These are phyloP conservation scores for Volvariella surrecta DNA, from an alignment of 1,284 basidiomycete genomes.

Conservation along the genomic window DNA sequence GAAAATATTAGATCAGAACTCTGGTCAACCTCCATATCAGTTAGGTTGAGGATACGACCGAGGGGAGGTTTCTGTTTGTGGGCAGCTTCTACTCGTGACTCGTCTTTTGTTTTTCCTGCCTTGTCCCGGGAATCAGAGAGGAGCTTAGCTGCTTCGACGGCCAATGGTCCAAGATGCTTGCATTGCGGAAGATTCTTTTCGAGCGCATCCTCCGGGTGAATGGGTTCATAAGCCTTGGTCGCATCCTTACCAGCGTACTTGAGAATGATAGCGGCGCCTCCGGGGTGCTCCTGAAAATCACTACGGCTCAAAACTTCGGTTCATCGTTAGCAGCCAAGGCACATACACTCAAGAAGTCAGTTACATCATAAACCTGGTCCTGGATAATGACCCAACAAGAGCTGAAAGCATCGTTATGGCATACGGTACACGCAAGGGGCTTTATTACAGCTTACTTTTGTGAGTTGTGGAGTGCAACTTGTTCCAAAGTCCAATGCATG, in stretches of 20 bases:
- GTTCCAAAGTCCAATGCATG: conserved; percentile 30
- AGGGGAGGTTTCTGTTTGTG: conserved; percentile 56
- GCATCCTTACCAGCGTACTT: conserved; percentile 77
- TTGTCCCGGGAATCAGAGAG: conserved; percentile 31
- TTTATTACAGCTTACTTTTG: conserved; percentile 25
- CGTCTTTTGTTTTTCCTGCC: conserved; percentile 57
- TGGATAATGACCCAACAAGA: conserved; percentile 89
- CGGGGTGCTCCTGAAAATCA: conserved; percentile 63
- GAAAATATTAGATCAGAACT: not conserved
- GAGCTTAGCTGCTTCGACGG: conserved; percentile 38
- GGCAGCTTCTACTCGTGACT: conserved; percentile 57
- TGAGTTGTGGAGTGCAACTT: conserved; percentile 45
- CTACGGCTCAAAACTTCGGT: conserved; percentile 5
- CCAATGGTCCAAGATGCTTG: conserved; percentile 67
- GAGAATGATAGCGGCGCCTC: conserved; percentile 70
- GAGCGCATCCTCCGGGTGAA: conserved; percentile 67
- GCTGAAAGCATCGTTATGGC: conserved; percentile 22
- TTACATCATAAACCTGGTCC: conserved; percentile 75
- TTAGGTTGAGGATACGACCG: conserved; percentile 59
- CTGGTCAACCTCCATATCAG: conserved; percentile 67
- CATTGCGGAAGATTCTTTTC: conserved; percentile 56
- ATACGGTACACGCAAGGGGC: not conserved
- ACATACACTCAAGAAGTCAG: conserved; percentile 68
- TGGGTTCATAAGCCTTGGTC: conserved; percentile 63
- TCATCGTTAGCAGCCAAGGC: conserved; percentile 1